Evolutionary conservation across 441 rosid species (phyloP).

Genomic region (Flueggea neowawraea): DNA sequence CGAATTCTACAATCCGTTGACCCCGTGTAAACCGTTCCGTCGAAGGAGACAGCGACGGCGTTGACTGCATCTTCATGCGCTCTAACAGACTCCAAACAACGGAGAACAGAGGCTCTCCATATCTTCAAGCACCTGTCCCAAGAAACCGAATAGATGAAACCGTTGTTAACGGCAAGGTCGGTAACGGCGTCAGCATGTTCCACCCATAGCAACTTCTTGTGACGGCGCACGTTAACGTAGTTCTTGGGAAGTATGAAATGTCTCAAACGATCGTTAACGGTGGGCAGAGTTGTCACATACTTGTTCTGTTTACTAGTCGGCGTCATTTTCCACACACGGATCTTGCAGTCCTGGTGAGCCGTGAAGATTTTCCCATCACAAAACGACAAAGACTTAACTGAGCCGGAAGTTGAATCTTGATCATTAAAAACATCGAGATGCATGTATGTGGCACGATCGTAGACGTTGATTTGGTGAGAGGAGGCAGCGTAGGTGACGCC

Average conservation of each 20-base stretch:
- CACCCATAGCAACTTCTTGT: slow-evolving; percentile 69
- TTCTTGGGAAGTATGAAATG: slow-evolving; percentile 72
- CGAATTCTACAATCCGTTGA: slow-evolving; percentile 81
- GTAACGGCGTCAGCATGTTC: slow-evolving; percentile 92
- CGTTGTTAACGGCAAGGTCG: slow-evolving; percentile 54
- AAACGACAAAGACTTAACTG: slow-evolving; percentile 60
- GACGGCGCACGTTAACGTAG: slow-evolving; percentile 80
- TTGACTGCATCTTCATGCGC: slow-evolving; percentile 87
- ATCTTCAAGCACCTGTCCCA: slow-evolving; percentile 84
- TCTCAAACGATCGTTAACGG: slow-evolving; percentile 66
- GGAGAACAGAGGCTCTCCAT: slow-evolving; percentile 69
- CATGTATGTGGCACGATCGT: slow-evolving; percentile 37
- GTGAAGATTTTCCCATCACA: slow-evolving; percentile 59
- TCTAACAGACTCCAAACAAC: slow-evolving; percentile 64
- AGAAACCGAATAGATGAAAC: slow-evolving; percentile 76
- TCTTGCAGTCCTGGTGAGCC: slow-evolving; percentile 81
- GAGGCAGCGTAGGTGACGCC: slow-evolving; percentile 65
- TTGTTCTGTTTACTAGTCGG: slow-evolving; percentile 33
- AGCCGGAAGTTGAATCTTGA: slow-evolving; percentile 54
- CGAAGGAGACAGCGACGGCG: slow-evolving; percentile 57
- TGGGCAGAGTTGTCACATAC: slow-evolving; percentile 62
- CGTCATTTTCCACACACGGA: slow-evolving; percentile 78
- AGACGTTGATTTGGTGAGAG: slow-evolving; percentile 60
- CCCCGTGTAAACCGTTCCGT: slow-evolving; percentile 80
- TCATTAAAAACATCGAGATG: slow-evolving; percentile 44